These are phyloP conservation scores for Brasenia schreberi DNA, from an alignment of 164 flowering plant genomes.

Conservation along the genomic window DNA sequence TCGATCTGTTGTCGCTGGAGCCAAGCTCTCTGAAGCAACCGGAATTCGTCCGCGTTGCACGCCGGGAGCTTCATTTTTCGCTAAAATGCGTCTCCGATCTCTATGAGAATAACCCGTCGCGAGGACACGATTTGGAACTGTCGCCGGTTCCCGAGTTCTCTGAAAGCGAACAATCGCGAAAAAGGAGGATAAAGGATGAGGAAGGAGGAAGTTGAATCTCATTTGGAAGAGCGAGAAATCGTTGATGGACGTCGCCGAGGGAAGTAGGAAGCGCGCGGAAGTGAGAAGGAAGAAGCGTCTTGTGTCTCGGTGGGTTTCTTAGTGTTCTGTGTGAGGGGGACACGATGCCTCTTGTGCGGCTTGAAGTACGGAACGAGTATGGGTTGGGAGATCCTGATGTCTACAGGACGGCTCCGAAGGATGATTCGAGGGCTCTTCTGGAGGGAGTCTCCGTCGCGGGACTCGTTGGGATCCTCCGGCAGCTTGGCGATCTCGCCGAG, in stretches of 20 bases:
- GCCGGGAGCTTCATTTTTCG: neutral
- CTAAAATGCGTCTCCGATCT: neutral
- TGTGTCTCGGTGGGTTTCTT: neutral
- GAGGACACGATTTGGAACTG: neutral
- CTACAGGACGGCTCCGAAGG: conserved; percentile 31
- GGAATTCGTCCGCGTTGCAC: neutral
- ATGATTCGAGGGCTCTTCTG: conserved; percentile 76
- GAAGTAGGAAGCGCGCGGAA: neutral
- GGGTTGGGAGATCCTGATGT: conserved; percentile 57
- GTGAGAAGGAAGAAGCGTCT: neutral
- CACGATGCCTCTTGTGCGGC: conserved; percentile 64
- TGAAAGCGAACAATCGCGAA: neutral
- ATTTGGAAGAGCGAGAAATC: neutral
- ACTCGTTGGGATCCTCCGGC: conserved; percentile 92
- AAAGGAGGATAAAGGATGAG: neutral
- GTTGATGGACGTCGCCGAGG: neutral
- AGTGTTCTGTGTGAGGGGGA: neutral
- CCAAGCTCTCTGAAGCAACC: neutral
- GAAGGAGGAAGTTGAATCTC: neutral
- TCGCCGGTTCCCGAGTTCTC: neutral
- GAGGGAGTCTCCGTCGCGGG: conserved; percentile 94
- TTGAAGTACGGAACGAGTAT: conserved; percentile 62
- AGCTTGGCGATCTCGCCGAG: conserved; percentile 96
- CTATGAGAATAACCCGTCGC: neutral
- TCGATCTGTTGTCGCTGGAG: neutral